Evolutionary conservation across 2,329 filamentous ascomycete species (phyloP), one percentile per base, ranked within the genome.

Genomic region (Clarireedia hainanense): DNA sequence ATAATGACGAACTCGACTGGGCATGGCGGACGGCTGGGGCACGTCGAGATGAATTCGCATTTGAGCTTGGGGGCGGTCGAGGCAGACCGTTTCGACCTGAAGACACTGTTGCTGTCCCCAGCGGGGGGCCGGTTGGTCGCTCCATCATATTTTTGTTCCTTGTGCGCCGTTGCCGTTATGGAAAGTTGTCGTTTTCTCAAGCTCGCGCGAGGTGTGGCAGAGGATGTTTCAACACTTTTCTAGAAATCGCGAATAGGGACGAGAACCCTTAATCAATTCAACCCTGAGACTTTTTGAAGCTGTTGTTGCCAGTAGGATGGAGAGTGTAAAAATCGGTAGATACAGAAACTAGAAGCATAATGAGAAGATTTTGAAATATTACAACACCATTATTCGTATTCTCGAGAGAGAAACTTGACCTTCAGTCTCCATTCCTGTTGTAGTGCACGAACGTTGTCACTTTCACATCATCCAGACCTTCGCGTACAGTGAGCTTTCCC

Each of bases 21-120:
- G 75, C 71, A 70, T 76, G 73, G 67, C 78, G 75, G 53, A 78
- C 63, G 48, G 65, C 72, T 20, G 46, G 39, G 34, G 20, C 52
- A 45, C 39, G 47, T 50, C 52, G 52, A 17, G 47, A 50, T 42
- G 37, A 37, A 23, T 43, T 48, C 37, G 76, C 74, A 52, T 78
- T 75, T 26, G 78, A 74, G 50, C 78, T 75, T 26, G 78, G 76
- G 56, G 66, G 46, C 66, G 69, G 50, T 67, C 72, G 57, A 68
- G 66, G 60, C 51, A 63, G 50, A 52, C 63, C 66, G 60, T 64
- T 67, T 45, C 75, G 66, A 50, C 69, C 67, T 49, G 67, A 69
- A 26, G 69, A 68, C 57, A 69, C 66, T 43, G 68, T 69, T 43
- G 68, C 68, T 52, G 65, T 65, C 37, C 69, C 70, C 55, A 71